Evolutionary conservation across 2,329 filamentous ascomycete genomes (phyloP).

Genomic region (Cercospora citrullina): DNA sequence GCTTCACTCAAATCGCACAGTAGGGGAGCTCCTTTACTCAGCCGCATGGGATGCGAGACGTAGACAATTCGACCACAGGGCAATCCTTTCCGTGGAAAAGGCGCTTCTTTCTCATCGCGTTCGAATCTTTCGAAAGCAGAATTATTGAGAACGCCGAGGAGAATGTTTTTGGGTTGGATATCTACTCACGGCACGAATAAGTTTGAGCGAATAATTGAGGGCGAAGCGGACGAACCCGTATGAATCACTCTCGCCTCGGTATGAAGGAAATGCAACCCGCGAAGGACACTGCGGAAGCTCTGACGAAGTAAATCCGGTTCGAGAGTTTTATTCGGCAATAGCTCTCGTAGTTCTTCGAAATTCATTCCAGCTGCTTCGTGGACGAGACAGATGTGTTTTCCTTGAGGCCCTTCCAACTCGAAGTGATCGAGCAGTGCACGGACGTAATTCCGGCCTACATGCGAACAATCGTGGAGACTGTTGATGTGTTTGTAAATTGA

Average conservation of each 20-base stretch:
- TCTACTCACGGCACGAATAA: not conserved
- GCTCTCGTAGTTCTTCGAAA: not conserved
- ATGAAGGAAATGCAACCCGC: not conserved
- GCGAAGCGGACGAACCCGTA: not conserved
- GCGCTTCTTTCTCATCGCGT: not conserved
- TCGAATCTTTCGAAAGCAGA: not conserved
- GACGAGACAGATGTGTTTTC: constrained; percentile 42
- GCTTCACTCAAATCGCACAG: not conserved
- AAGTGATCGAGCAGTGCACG: constrained; percentile 43
- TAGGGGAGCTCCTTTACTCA: not conserved
- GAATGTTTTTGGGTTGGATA: not conserved
- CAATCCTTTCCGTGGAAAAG: not conserved
- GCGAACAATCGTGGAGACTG: constrained; percentile 22
- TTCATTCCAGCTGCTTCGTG: not conserved
- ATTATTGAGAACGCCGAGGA: not conserved
- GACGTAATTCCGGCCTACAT: constrained; percentile 37
- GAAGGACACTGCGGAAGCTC: not conserved
- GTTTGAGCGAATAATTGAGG: too few species aligned
- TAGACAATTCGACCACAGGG: not conserved
- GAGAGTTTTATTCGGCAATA: not conserved
- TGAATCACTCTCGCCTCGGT: not conserved
- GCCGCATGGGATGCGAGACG: not conserved
- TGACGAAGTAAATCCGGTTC: not conserved
- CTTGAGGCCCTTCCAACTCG: constrained; percentile 34
- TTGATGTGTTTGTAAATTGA: constrained; percentile 37